Evolutionary conservation across 1,284 basidiomycete genomes (phyloP), one percentile per base, ranked within the genome.

Genomic region (Cutaneotrichosporon cutaneum): DNA sequence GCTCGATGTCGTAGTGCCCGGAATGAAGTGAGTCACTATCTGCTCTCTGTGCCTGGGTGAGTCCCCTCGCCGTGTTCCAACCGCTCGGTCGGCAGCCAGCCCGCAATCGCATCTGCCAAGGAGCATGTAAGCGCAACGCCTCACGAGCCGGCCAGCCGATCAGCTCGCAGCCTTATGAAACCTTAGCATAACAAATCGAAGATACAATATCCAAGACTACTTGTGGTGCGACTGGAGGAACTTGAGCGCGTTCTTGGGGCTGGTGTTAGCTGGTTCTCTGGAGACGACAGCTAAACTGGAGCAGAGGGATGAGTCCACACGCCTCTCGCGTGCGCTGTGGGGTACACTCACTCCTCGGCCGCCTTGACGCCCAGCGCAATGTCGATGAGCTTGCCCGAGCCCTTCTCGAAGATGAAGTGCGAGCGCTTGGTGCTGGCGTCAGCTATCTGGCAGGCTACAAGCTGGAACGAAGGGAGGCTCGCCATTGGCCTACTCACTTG

Each of bases 341-440:
- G 11, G 14, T 3, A 21, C 3, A 74, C 78, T 67, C 56, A 80
- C 79, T 82, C 80, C 32, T 93, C 89, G 0, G 75, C 86, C 1
- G 92, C 89, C 72, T 91, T 90, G 58, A 94, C 92, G 1, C 90
- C 89, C 8, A 90, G 82, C 71, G 86, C 87, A 80, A 87, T 89
- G 33, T 94, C 88, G 16, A 94, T 78, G 44, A 95, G 82, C 76
- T 90, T 90, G 1, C 92, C 93, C 0, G 72, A 72, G 10, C 90
- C 90, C 77, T 90, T 89, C 68, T 86, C 90, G 69, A 95, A 94
- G 66, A 95, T 85, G 77, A 94, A 94, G 77, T 94, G 92, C 65
- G 89, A 92, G 21, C 92, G 85, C 78, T 90, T 89, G 50, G 90
- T 92, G 81, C 87, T 80, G 63, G 11, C 16, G 61, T 61, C 24